Percentiles rank a stretch among this genome's conserved stretches.
Evolutionary conservation across 2,329 filamentous ascomycete genomes (phyloP).

Genomic region (Pyrenophora tritici-repentis): DNA sequence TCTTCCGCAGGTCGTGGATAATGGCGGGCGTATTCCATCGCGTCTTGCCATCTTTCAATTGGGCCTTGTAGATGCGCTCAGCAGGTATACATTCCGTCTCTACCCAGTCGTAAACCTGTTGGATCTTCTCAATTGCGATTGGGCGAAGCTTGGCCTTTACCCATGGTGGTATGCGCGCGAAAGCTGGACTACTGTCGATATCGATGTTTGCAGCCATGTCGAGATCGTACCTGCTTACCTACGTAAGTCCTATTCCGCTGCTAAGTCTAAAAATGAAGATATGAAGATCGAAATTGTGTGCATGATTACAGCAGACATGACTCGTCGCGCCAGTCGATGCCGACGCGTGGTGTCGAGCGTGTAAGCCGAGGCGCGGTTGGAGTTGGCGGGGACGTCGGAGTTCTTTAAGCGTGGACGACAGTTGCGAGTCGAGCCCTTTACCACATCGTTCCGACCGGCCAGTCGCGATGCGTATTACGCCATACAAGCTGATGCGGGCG

Average conservation of each 20-base stretch:
- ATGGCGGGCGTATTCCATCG: constrained; percentile 50
- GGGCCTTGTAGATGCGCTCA: constrained; percentile 51
- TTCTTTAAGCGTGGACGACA: constrained; percentile 27
- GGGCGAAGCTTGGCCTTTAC: constrained; percentile 58
- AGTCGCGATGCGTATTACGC: not conserved
- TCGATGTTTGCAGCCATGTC: constrained; percentile 24
- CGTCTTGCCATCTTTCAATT: constrained; percentile 34
- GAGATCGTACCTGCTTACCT: not conserved
- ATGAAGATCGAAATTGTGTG: constrained; percentile 2
- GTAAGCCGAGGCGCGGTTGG: constrained; percentile 7
- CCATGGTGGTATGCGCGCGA: constrained; percentile 50
- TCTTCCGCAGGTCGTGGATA: constrained; percentile 50
- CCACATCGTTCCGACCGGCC: not conserved
- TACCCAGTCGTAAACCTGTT: constrained; percentile 51
- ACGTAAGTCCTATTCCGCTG: too few species aligned
- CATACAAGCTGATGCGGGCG: too few species aligned
- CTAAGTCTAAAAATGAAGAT: not conserved
- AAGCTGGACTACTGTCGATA: constrained; percentile 43
- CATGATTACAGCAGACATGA: constrained; percentile 19
- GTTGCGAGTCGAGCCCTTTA: constrained; percentile 6
- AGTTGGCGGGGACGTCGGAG: constrained; percentile 26
- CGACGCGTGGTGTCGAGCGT: constrained; percentile 19
- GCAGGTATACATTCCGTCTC: constrained; percentile 53
- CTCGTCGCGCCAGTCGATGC: constrained; percentile 18
- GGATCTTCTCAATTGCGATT: constrained; percentile 51